These are phyloP conservation scores for Globisporangium spiculum DNA, from an alignment of 352 stramenopile species.

Conservation along the genomic window DNA sequence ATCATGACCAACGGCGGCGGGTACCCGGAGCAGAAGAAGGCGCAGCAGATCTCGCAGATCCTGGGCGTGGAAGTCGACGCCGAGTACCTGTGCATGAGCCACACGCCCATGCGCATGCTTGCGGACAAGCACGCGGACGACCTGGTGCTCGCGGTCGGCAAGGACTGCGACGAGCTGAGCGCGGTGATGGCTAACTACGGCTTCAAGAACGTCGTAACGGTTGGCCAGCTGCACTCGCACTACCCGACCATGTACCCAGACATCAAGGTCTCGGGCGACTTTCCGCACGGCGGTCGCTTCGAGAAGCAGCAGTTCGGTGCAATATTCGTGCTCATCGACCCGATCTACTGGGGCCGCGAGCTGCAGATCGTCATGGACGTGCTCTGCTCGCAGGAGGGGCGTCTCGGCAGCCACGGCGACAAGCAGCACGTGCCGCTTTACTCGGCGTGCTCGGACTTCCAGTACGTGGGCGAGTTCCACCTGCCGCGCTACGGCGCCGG, in stretches of 20 bases:
- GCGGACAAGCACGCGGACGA: slow-evolving; percentile 63
- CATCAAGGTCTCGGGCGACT: slow-evolving; percentile 41
- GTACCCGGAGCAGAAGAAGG: slow-evolving; percentile 78
- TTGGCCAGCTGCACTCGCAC: slow-evolving; percentile 68
- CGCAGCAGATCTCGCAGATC: slow-evolving; percentile 65
- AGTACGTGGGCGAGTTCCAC: slow-evolving; percentile 86
- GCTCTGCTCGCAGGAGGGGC: slow-evolving; percentile 40
- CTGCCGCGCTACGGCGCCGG: slow-evolving; percentile 76
- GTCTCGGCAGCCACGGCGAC: slow-evolving; percentile 25
- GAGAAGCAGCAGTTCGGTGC: slow-evolving; percentile 37
- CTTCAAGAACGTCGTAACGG: slow-evolving; percentile 82
- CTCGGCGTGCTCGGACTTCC: slow-evolving; percentile 85
- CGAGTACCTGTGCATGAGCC: slow-evolving; percentile 66
- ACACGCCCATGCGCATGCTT: slow-evolving; percentile 80
- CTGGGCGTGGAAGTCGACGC: slow-evolving; percentile 51
- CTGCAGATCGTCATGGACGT: slow-evolving; percentile 62
- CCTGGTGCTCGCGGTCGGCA: slow-evolving; percentile 76
- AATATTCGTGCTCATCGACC: slow-evolving; percentile 58
- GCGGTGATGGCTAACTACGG: slow-evolving; percentile 74
- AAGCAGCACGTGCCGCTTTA: slow-evolving; percentile 62
- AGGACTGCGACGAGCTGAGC: slow-evolving; percentile 62
- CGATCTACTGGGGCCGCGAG: slow-evolving; percentile 58
- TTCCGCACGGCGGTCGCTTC: slow-evolving; percentile 31
- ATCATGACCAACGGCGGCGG: slow-evolving; percentile 88
- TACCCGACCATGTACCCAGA: slow-evolving; percentile 84